Base-by-base conservation (phyloP, 768 basidiomycete genomes). In the Brasilioporus rufonigricans region DNA sequence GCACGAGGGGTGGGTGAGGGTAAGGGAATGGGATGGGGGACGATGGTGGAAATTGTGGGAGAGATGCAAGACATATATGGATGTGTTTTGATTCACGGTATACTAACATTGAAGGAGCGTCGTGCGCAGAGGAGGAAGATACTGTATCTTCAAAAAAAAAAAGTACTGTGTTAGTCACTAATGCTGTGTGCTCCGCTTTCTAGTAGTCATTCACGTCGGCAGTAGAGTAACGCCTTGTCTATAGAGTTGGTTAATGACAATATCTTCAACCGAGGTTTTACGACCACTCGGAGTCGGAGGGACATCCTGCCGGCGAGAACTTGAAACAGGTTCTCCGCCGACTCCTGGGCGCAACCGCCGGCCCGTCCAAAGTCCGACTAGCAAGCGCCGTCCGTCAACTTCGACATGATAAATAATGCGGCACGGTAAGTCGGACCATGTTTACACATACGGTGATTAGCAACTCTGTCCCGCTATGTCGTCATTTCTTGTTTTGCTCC, bases 1-100 rank as follows among this genome's bases (percentile, higher is more conserved):
- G n/a, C 82, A 85, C 52, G 86, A 89, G 58, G 86, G 84, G 14
- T 91, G 88, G 88, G 73, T 77, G 23, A 72, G 82, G 50, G 77
- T 90, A n/a, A 71, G 81, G 47, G 77, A 79, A 26, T 90, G 87
- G 87, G 84, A 87, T 61, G 77, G 74, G 4, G 86, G 88, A 4
- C 67, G 87, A 40, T 91, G 88, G 88, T 71, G 74, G 46, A 72
- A 78, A 44, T 70, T 91, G 47, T 82, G 77, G 71, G 82, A 85
- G 48, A 72, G 82, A 31, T 89, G 87, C 70, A 74, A 73, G 51
- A 78, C 75, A 18, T 85, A 80, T 59, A 88, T 87, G 86, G 87
- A 89, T 58, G 85, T 84, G 21, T 77, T 74, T 58, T 86, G 72
- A 75, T 18, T 13, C 6, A 11, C 23, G 39, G 19, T 9, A n/a